Evolutionary conservation across 2,329 filamentous ascomycete genomes (phyloP).

Genomic region (Arthrocladium fulminans): DNA sequence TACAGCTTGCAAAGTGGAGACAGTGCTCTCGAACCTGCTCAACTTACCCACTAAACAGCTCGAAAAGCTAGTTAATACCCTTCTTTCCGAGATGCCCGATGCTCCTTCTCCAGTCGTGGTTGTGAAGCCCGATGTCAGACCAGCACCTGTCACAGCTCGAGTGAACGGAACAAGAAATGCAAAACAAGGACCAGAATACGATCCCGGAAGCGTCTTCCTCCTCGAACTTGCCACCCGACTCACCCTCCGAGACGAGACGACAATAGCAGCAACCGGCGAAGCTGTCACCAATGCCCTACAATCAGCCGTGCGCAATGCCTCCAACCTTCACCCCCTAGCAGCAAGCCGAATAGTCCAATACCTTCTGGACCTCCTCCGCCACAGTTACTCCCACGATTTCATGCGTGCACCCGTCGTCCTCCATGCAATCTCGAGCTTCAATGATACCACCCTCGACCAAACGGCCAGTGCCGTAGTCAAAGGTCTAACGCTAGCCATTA

Average conservation of each 20-base stretch:
- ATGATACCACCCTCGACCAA: slow-evolving; percentile 65
- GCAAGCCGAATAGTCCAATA: slow-evolving; percentile 81
- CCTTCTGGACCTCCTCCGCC: slow-evolving; percentile 67
- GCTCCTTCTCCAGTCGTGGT: slow-evolving; percentile 68
- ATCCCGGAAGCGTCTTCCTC: slow-evolving; percentile 80
- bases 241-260: slow-evolving; percentile 64
- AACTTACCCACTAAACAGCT: slow-evolving; percentile 53
- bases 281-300: slow-evolving; percentile 73
- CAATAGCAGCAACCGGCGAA: slow-evolving; percentile 65
- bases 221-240: slow-evolving; percentile 81
- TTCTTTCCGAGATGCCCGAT: slow-evolving; percentile 80
- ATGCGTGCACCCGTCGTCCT: slow-evolving; percentile 85
- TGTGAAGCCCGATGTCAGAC: slow-evolving; percentile 70
- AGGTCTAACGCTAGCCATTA: slow-evolving; percentile 71
- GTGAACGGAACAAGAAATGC: slow-evolving; percentile 51
- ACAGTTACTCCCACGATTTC: slow-evolving; percentile 83
- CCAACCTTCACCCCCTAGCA: slow-evolving; percentile 71
- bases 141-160: slow-evolving; percentile 50
- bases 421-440: slow-evolving; percentile 81
- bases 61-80: slow-evolving; percentile 56
- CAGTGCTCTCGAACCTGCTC: slow-evolving; percentile 75
- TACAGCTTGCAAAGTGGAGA: slow-evolving; percentile 74
- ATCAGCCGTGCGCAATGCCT: slow-evolving; percentile 67
- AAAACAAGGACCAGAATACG: slow-evolving; percentile 57
- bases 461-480: slow-evolving; percentile 67